phyloP scores from a whole-genome alignment of 345 rosid species.

The Salix koriyanagi region DNA sequence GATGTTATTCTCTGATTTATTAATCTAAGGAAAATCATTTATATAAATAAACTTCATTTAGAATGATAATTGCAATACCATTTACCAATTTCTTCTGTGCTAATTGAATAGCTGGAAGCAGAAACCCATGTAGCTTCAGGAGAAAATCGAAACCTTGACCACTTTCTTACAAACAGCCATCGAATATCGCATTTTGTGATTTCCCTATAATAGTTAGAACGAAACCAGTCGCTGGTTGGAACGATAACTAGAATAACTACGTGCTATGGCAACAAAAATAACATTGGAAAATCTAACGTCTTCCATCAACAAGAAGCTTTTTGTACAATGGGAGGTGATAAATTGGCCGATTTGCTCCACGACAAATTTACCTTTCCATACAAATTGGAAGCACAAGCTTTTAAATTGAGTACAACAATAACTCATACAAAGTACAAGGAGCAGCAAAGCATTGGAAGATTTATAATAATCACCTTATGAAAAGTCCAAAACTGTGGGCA shows the following conservation, averaged over 20 bases:
- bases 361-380: slow-evolving; percentile 14
- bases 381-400: slow-evolving; percentile 2
- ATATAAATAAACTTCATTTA: not conserved
- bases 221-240: not conserved
- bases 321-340: slow-evolving; percentile 11
- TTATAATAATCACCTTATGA: slow-evolving; percentile 16
- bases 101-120: not conserved
- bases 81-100: not conserved
- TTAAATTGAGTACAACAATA: not conserved
- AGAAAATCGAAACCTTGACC: not conserved
- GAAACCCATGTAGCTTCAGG: not conserved
- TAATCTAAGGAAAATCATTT: not conserved
- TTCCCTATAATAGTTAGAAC: not conserved
- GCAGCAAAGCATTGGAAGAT: slow-evolving; percentile 6
- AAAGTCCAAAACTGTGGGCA: not conserved
- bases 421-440: slow-evolving; percentile 4
- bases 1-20: not conserved
- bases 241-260: not conserved
- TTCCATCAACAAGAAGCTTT: slow-evolving; percentile 1
- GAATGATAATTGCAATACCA: not conserved
- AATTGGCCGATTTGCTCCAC: slow-evolving; percentile 7
- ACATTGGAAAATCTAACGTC: not conserved
- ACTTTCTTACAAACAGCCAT: not conserved
- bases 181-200: not conserved
- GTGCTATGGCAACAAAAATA: not conserved